Evolutionary conservation across 345 rosid genomes (phyloP).

Genomic region (Citrus hindsii): DNA sequence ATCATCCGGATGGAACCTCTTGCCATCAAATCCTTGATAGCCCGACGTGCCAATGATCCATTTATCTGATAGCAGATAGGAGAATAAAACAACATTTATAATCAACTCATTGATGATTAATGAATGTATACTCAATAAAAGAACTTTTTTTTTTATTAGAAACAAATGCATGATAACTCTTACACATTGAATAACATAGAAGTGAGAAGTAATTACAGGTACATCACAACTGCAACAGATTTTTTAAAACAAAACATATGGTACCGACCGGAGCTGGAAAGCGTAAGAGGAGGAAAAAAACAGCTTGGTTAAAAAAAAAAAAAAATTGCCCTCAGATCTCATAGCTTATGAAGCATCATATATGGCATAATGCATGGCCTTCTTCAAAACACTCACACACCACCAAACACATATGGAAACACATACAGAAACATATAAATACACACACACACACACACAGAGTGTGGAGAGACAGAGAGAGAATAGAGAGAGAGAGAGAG

Average conservation of each 20-base stretch:
- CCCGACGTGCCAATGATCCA: conserved; percentile 72
- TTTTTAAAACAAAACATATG: neutral
- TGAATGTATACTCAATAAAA: neutral
- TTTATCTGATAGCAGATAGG: conserved; percentile 35
- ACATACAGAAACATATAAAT: neutral
- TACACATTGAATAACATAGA: neutral
- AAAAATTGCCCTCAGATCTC: conserved; percentile 18
- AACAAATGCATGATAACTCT: neutral
- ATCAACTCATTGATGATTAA: neutral
- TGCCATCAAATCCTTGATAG: conserved; percentile 79
- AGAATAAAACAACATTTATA: neutral
- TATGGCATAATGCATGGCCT: conserved; percentile 11
- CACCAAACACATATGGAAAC: neutral
- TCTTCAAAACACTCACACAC: conserved; percentile 2
- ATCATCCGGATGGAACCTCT: conserved; percentile 74
- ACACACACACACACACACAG: neutral
- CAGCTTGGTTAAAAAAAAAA: neutral
- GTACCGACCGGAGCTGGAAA: neutral
- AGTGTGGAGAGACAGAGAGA: neutral
- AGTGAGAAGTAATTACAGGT: neutral
- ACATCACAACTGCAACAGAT: neutral
- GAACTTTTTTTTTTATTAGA: neutral
- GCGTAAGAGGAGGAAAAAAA: no score
- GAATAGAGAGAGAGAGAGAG: neutral
- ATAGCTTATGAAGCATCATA: neutral